Percentiles rank a stretch among this genome's conserved stretches.
These are phyloP conservation scores for Suillus paluster DNA, from an alignment of 768 basidiomycete genomes.

Conservation along the genomic window DNA sequence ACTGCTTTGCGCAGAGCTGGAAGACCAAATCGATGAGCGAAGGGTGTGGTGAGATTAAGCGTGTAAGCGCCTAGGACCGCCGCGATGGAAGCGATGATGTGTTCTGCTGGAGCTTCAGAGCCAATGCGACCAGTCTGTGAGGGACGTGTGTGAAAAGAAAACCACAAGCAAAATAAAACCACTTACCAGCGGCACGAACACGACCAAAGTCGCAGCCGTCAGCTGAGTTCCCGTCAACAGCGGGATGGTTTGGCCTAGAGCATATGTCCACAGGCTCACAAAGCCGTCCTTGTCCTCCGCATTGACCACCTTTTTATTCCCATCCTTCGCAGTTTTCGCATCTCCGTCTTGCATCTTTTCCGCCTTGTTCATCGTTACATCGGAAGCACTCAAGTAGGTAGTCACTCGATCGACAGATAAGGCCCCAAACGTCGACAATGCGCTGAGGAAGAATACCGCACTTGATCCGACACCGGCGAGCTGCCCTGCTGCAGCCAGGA, in stretches of 20 bases:
- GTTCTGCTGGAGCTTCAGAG: constrained; percentile 82
- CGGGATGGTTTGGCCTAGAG: constrained; percentile 58
- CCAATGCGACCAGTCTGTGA: constrained; percentile 81
- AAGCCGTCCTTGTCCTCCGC: constrained; percentile 22
- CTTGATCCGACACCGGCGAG: constrained; percentile 74
- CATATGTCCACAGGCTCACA: constrained; percentile 67
- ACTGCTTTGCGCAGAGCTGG: constrained; percentile 43
- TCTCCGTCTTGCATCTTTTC: constrained; percentile 7
- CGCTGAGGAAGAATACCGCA: constrained; percentile 70
- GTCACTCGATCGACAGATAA: constrained; percentile 57
- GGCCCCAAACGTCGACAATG: constrained; percentile 57
- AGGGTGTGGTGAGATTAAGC: constrained; percentile 66
- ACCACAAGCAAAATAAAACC: background rate
- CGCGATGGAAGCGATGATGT: constrained; percentile 84
- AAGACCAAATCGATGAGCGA: constrained; percentile 72
- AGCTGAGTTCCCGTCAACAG: constrained; percentile 62
- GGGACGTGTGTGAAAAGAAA: background rate
- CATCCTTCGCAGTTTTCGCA: background rate
- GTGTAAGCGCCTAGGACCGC: constrained; percentile 58
- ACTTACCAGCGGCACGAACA: constrained; percentile 87
- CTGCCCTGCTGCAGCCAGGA: constrained; percentile 63
- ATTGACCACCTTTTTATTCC: background rate
- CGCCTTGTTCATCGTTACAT: background rate
- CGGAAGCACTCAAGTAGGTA: constrained; percentile 27
- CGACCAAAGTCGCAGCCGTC: constrained; percentile 67